Evolutionary conservation across 2,329 filamentous ascomycete species (phyloP).

Genomic region (Talaromyces amestolkiae): DNA sequence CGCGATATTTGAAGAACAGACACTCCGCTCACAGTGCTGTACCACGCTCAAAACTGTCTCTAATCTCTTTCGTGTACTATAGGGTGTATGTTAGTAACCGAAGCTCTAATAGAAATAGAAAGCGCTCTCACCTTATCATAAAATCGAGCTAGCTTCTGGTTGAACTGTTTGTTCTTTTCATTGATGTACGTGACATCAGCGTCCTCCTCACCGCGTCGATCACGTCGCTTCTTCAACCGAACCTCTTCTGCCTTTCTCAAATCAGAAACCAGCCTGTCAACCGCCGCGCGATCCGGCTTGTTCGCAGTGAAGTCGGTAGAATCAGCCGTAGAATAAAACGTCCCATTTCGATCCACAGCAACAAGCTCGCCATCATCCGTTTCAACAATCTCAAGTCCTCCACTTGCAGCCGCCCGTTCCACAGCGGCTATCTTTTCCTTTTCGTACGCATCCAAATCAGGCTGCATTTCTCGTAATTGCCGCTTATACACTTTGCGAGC

Average conservation of each 20-base stretch:
- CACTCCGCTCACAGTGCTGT: conserved; percentile 67
- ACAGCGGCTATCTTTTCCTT: conserved; percentile 80
- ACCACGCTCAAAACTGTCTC: conserved; percentile 95
- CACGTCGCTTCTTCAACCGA: conserved; percentile 78
- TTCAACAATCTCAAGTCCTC: conserved; percentile 89
- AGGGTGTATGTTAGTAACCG: conserved; percentile 22
- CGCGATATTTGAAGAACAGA: neutral
- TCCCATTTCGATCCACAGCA: conserved; percentile 85
- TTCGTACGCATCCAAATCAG: conserved; percentile 81
- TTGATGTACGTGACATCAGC: conserved; percentile 98
- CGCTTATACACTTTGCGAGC: conserved; percentile 91
- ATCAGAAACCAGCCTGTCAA: conserved; percentile 84
- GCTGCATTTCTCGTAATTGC: conserved; percentile 73
- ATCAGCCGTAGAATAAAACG: conserved; percentile 86
- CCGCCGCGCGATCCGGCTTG: conserved; percentile 79
- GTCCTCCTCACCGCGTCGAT: conserved; percentile 78
- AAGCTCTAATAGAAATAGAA: neutral
- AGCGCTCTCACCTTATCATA: conserved; percentile 72
- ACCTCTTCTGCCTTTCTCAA: conserved; percentile 84
- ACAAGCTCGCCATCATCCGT: conserved; percentile 93
- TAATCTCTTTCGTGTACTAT: conserved; percentile 87
- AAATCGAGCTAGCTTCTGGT: conserved; percentile 91
- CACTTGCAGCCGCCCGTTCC: conserved; percentile 77
- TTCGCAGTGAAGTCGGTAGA: conserved; percentile 78
- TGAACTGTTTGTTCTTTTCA: conserved; percentile 99